phyloP scores from a whole-genome alignment of 441 rosid genomes.

The Adansonia grandidieri region DNA sequence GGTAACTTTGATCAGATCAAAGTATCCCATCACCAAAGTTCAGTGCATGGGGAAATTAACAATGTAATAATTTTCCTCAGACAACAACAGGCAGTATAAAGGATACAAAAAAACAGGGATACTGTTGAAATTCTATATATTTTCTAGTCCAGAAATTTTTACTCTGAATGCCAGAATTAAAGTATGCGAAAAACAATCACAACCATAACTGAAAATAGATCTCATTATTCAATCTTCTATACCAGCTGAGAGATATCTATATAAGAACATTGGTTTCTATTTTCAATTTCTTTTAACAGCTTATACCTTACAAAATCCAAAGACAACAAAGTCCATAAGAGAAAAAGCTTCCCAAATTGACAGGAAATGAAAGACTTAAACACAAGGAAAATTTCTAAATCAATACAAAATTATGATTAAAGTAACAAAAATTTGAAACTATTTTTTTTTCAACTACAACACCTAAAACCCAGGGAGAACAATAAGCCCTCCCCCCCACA shows the following conservation, averaged over 20 bases:
- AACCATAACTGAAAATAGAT: neutral
- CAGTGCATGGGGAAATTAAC: neutral
- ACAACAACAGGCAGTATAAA: neutral
- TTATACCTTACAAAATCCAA: constrained; percentile 5
- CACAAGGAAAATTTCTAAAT: neutral
- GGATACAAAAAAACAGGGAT: neutral
- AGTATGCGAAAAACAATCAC: neutral
- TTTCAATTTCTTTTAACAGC: constrained; percentile 14
- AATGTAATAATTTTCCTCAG: neutral
- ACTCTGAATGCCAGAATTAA: neutral
- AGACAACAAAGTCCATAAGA: neutral
- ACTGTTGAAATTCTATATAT: neutral
- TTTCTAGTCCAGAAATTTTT: neutral
- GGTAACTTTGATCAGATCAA: neutral
- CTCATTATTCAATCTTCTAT: neutral
- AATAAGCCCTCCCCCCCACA: constrained; percentile 10
- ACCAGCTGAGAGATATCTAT: neutral
- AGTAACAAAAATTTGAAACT: constrained; percentile 35
- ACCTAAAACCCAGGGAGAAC: constrained; percentile 23
- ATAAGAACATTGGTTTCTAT: neutral
- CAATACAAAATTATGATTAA: constrained; percentile 32
- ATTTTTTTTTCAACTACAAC: constrained; percentile 27
- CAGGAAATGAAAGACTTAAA: constrained; percentile 13
- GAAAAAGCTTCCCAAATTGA: neutral
- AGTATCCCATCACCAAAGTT: neutral